Evolutionary conservation across 495 filamentous ascomycete genomes (phyloP), one percentile per base, ranked within the genome.

Genomic region (Penicillium mononematosum): DNA sequence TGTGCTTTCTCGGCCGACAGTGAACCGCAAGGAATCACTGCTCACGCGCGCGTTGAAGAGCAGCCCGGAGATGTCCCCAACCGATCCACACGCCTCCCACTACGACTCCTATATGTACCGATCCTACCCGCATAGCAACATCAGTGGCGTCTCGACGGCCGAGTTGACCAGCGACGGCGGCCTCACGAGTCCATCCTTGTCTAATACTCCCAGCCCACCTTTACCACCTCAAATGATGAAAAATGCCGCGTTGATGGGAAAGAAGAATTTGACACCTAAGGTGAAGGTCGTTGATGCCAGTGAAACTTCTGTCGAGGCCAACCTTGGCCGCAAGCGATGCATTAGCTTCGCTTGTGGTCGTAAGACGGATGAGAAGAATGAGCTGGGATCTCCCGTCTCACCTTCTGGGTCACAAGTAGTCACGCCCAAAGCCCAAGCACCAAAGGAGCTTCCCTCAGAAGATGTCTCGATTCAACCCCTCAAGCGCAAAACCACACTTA

Each of bases 81-180:
- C 68, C 47, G 69, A 77, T 45, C 58, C 68, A 50, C 65, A 68
- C 64, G 58, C 67, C 36, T 72, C 71, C 53, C 62, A 62, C 62
- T 74, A 70, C 62, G 75, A 73, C 39, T 64, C 67, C 49, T 76
- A 75, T 56, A 59, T 62, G 51, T 76, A 81, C 75, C 82, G 79
- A 49, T 83, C 85, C 50, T 92, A 92, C 51, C 86, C 87, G 45
- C 86, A 85, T 64, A 91, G 88, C 74, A 92, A 86, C 63, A 73
- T 82, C 58, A 95, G 90, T 74, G 78, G 84, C 52, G 76, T 88
- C 46, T 96, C 92, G 14, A 92, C 89, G 3, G 86, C 85, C 24
- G 92, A 96, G 58, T 77, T 96, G 51, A 96, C 91, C 27, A 96
- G 91, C 71, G 94, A 96, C 66, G 94, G 88, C 39, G 93, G 90